phyloP scores from a whole-genome alignment of 371 early-diverging fungal species.

The Thermomucor indicae-seudaticae region DNA sequence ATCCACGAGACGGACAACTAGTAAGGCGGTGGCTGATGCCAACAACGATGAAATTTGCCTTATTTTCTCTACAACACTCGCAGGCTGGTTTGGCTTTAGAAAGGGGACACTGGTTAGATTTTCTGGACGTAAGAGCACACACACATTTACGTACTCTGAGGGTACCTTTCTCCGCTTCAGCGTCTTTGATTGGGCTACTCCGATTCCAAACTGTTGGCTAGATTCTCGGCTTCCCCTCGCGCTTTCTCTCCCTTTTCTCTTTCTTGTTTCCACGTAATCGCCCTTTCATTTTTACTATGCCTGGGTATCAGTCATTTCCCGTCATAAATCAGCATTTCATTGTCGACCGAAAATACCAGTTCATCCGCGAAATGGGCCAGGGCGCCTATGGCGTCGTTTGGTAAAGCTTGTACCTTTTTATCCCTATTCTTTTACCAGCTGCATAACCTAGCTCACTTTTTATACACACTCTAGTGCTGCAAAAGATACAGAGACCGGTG shows the following conservation, averaged over 20 bases:
- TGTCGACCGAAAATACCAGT: constrained; percentile 72
- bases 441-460: background rate
- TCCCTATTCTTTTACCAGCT: background rate
- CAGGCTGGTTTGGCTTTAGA: no score
- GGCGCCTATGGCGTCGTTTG: constrained; percentile 77
- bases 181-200: no score
- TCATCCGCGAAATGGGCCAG: constrained; percentile 86
- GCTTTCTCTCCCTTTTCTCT: constrained; percentile 6
- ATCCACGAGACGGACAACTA: no score
- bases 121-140: no score
- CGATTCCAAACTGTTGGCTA: no score
- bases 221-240: background rate
- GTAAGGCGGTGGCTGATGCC: no score
- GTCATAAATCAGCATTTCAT: constrained; percentile 69
- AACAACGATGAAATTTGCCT: no score
- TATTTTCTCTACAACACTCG: no score
- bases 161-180: no score
- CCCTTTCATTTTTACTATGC: constrained; percentile 22
- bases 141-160: no score
- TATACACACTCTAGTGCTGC: constrained; percentile 58
- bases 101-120: no score
- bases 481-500: constrained; percentile 70
- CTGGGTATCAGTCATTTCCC: constrained; percentile 56
- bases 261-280: constrained; percentile 9
- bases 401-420: constrained; percentile 6